Evolutionary conservation across 2,329 filamentous ascomycete species (phyloP).

Genomic region (Colletotrichum endophyticum): DNA sequence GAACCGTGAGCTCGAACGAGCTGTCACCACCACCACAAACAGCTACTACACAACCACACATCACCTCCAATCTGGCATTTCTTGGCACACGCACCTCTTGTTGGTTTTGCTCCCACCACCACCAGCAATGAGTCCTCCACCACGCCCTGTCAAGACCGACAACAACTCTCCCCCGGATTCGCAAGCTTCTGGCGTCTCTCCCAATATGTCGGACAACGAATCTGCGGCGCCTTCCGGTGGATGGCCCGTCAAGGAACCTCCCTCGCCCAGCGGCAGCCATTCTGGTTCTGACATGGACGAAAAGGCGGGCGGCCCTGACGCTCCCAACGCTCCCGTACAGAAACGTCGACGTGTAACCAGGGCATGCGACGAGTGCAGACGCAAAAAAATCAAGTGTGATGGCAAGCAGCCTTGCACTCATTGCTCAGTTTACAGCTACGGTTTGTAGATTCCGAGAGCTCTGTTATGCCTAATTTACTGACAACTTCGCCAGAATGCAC

Average conservation of each 20-base stretch:
- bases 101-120: neutral
- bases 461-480: conserved; percentile 11
- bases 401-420: conserved; percentile 91
- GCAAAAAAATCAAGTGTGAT: conserved; percentile 89
- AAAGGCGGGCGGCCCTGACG: conserved; percentile 31
- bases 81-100: neutral
- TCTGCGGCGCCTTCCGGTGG: conserved; percentile 38
- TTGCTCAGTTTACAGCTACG: conserved; percentile 98
- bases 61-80: neutral
- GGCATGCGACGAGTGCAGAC: conserved; percentile 81
- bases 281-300: conserved; percentile 48
- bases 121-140: conserved; percentile 20
- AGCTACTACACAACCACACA: conserved; percentile 22
- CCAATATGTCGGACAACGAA: conserved; percentile 50
- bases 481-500: conserved; percentile 73
- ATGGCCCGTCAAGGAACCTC: conserved; percentile 38
- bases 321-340: conserved; percentile 65
- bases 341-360: conserved; percentile 80
- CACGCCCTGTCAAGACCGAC: conserved; percentile 19
- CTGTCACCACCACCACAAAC: conserved; percentile 13
- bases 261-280: conserved; percentile 48
- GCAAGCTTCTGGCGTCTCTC: conserved; percentile 28
- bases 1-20: conserved; percentile 12
- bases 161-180: conserved; percentile 13
- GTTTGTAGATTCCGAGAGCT: conserved; percentile 55